Evolutionary conservation across 768 basidiomycete species (phyloP).

Genomic region (Cubamyces lactineus): DNA sequence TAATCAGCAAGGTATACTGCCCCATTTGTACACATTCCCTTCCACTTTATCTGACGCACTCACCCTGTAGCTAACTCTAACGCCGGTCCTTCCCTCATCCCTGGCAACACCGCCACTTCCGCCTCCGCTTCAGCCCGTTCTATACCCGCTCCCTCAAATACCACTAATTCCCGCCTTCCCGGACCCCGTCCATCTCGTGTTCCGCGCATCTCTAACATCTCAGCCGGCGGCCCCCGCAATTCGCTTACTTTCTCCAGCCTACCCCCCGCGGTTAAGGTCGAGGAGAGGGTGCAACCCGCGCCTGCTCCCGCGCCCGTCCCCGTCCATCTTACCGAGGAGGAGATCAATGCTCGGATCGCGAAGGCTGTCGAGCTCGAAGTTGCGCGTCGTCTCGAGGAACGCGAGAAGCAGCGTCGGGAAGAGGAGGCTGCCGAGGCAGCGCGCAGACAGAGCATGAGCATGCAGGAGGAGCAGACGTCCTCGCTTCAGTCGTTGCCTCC

Average conservation of each 20-base stretch:
- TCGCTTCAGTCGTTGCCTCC: slow-evolving; percentile 40
- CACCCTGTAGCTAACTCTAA: background rate
- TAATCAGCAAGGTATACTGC: slow-evolving; percentile 67
- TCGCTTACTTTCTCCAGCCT: slow-evolving; percentile 13
- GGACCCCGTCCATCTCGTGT: slow-evolving; percentile 25
- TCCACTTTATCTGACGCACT: background rate
- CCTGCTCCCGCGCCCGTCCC: slow-evolving; percentile 11
- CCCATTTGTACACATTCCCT: background rate
- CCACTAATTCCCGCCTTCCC: slow-evolving; percentile 55
- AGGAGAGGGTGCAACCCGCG: slow-evolving; percentile 1
- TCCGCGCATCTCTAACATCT: slow-evolving; percentile 27
- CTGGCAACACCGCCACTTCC: slow-evolving; percentile 35
- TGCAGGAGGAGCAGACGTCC: slow-evolving; percentile 36
- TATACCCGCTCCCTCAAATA: slow-evolving; percentile 62
- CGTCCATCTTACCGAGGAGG: slow-evolving; percentile 59
- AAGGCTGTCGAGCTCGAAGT: slow-evolving; percentile 77
- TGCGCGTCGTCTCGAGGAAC: slow-evolving; percentile 58
- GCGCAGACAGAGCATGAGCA: slow-evolving; percentile 18
- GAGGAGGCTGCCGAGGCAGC: slow-evolving; percentile 12
- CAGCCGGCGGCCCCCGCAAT: background rate
- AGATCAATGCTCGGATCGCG: slow-evolving; percentile 79
- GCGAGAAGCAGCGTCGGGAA: slow-evolving; percentile 34
- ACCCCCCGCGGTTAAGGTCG: slow-evolving; percentile 10
- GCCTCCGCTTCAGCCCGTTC: slow-evolving; percentile 48
- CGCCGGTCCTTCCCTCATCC: slow-evolving; percentile 1